Evolutionary conservation across 805 yeast genomes (phyloP), one percentile per base, ranked within the genome.

Genomic region (Diddensiella transvaalensis): DNA sequence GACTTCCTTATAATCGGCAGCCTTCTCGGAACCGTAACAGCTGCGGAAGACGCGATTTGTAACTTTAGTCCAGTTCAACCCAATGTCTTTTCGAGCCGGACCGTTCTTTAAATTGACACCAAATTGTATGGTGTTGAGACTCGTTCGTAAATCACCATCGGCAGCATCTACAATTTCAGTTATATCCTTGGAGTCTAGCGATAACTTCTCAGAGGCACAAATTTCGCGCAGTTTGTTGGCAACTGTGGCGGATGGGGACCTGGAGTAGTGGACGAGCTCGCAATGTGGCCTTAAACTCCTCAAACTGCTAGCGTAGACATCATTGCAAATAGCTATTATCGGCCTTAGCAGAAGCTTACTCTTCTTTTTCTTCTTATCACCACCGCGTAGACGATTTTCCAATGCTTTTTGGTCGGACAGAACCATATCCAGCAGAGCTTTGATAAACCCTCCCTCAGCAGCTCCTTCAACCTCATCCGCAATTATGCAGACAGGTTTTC

Each of bases 401-500:
- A 79, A 66, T 0, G 85, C 83, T 49, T 72, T 68, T 15, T 65
- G 67, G 60, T 89, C 97, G 1, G 78, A 67, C 37, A 72, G 65
- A 1, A 84, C 58, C 22, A 88, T 62, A 47, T 85, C 87, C n/a
- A 76, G 49, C 35, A 83, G 60, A 1, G 74, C 73, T 47, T 69
- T 73, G n/a, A 83, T 72, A 55, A 84, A 79, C 4, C 68, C 68
- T 51, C 67, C 65, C 57, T 85, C 90, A 0, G 81, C 71, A 8
- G 83, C 83, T 35, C 91, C 85, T 69, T 91, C 99, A 33, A 93
- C 77, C 64, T 93, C 98, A 67, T 93, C 98, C 4, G 89, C 83
- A 2, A 93, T 75, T 4, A 91, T 68, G 60, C 96, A 87, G 0
- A 85, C 79, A 0, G 97, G 96, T 42, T 77, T 79, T 1, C 83